phyloP scores from a whole-genome alignment of 2,329 filamentous ascomycete species.

The Epichloe brachyelytri region DNA sequence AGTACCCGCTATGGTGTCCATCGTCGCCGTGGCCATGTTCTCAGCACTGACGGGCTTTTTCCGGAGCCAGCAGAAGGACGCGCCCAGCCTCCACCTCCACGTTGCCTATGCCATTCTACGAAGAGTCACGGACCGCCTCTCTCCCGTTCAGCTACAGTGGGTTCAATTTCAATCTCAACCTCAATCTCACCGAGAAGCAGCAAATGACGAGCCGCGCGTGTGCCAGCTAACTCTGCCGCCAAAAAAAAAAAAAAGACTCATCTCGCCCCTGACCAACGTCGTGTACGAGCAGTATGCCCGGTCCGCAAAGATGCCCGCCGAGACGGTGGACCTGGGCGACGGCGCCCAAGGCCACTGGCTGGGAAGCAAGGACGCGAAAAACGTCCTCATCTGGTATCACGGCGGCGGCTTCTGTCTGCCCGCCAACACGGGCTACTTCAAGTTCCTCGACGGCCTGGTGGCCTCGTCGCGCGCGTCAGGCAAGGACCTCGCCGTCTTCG shows the following conservation, averaged over 20 bases:
- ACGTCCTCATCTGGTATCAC: conserved; percentile 14
- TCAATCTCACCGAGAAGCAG: not conserved
- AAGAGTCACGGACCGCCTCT: conserved; percentile 8
- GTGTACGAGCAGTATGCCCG: conserved; percentile 10
- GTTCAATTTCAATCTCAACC: too few relatives aligned
- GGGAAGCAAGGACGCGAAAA: conserved; percentile 9
- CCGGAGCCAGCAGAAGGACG: conserved; percentile 7
- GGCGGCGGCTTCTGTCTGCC: conserved; percentile 13
- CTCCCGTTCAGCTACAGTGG: conserved; percentile 11
- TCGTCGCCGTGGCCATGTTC: conserved; percentile 6
- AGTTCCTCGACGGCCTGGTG: conserved; percentile 8
- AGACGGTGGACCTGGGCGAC: conserved; percentile 10
- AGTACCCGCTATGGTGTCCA: conserved; percentile 8
- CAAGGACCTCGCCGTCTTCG: conserved; percentile 11
- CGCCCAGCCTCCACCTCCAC: conserved; percentile 11
- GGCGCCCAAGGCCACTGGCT: conserved; percentile 12
- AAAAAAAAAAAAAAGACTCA: conserved; percentile 3
- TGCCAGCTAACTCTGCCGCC: not conserved
- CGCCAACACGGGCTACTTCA: conserved; percentile 11
- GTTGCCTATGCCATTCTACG: conserved; percentile 12
- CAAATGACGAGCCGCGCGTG: not conserved
- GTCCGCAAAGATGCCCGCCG: conserved; percentile 3
- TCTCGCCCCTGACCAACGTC: conserved; percentile 9
- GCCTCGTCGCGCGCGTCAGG: conserved; percentile 4
- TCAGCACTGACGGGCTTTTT: conserved; percentile 8